Evolutionary conservation across 179 eudicot genomes (phyloP), one percentile per base, ranked within the genome.

Genomic region (Corrigiola litoralis): DNA sequence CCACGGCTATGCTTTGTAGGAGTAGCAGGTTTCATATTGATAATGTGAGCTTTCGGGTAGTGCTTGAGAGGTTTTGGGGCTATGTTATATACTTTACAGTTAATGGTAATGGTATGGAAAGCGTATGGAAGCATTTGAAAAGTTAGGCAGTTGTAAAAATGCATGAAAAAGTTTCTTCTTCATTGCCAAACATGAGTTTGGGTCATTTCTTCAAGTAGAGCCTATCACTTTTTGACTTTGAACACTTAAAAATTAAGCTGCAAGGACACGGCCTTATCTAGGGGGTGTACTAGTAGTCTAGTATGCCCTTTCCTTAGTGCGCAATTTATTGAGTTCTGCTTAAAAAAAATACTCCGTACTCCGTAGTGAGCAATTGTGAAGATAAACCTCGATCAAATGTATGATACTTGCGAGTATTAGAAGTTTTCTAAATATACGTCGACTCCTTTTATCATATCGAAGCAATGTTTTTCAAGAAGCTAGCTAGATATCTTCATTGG

Each of bases 181-280:
- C 68, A 48, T 52, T 75, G 64, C 69, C 72, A 81, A 64, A 80
- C 49, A 65, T 71, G 75, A 42, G 42, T 52, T 51, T 71, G 62
- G 54, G 66, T 73, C 14, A 47, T 69, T 48, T 74, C 79, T 49
- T 79, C 65, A 63, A 37, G 33, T 73, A 69, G 66, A 75, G 64
- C 62, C 75, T 37, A 80, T 62, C 62, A 32, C 41, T 68, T 79
- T 73, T 61, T 16, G 65, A 60, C 63, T 60, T 40, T 41, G 75
- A 80, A 82, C 72, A 75, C 72, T 67, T 72, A 12, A 65, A 75
- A 75, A n/a, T 4, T 41, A 66, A 74, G 68, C 51, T 37, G 62
- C 17, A 17, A 23, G 56, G 29, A 51, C 16, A 34, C 34, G 13
- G 41, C 40, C 50, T 17, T 28, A 48, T 44, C 42, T 57, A 21